A percentile compares a stretch with the other conserved stretches of the same genome.
Conservation (phyloP, 2,329 filamentous ascomycete genomes). For the Aspergillus nomiae region DNA sequence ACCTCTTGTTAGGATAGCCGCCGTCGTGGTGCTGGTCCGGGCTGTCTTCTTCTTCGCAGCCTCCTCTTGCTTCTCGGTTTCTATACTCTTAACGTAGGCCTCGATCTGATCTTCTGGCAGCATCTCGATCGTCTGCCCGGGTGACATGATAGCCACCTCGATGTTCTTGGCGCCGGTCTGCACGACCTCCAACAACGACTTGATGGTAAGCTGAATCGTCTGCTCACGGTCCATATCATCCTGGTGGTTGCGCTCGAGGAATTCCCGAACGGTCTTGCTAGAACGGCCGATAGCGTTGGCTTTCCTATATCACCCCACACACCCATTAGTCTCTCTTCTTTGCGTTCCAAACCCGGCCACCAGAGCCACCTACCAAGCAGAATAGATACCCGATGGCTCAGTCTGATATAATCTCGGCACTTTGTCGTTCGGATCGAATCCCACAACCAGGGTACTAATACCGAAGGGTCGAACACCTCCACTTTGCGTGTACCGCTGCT, state of each 20-base stretch:
- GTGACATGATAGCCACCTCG: constrained; percentile 97
- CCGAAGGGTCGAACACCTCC: constrained; percentile 98
- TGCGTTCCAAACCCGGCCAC: neutral
- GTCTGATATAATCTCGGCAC: constrained; percentile 94
- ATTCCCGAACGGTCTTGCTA: constrained; percentile 98
- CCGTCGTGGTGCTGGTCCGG: constrained; percentile 47
- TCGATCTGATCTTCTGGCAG: constrained; percentile 95
- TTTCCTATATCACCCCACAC: constrained; percentile 66
- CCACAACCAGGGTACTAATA: constrained; percentile 95
- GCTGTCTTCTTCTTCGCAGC: constrained; percentile 95
- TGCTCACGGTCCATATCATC: constrained; percentile 95
- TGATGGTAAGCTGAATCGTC: constrained; percentile 95
- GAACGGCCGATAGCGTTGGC: constrained; percentile 98
- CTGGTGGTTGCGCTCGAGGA: constrained; percentile 98
- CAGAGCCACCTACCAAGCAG: constrained; percentile 73
- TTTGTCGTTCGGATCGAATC: constrained; percentile 93
- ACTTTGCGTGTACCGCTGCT: constrained; percentile 98
- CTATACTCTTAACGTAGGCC: constrained; percentile 96
- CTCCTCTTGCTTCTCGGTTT: constrained; percentile 99
- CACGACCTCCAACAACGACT: constrained; percentile 95
- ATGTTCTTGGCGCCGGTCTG: constrained; percentile 99
- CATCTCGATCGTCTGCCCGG: constrained; percentile 88
- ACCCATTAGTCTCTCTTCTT: constrained; percentile 10
- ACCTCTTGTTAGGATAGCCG: constrained; percentile 72
- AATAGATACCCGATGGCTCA: constrained; percentile 99